Evolutionary conservation across 257 asterid species (phyloP), one percentile per base, ranked within the genome.

Genomic region (Solanum bulbocastanum): DNA sequence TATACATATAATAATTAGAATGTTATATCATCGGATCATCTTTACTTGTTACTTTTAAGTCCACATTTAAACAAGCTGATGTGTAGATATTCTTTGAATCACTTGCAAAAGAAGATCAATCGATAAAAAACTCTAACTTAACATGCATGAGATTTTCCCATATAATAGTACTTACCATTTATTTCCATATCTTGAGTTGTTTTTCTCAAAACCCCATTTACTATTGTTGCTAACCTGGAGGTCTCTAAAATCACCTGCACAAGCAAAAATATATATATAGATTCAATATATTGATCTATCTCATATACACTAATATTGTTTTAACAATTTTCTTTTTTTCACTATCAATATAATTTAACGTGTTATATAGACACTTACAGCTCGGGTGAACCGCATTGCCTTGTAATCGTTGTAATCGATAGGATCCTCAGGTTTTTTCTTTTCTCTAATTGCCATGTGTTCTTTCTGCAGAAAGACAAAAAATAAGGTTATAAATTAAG

Each of bases 381-480:
- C 94, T 32, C 98, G 98, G 46, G 99, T 97, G 89, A 97, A 96
- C 27, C 93, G 94, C 99, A 97, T 97, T 66, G 96, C 92, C 88
- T 93, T 96, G 92, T 93, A 97, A 94, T 97, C 99, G 30, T 92
- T 92, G 87, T 94, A 96, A 88, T 92, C 92, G 71, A 97, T 93
- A 84, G 98, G 96, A 88, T 97, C 99, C 89, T 94, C 94, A n/a
- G 97, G 93, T 62, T 87, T 90, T 84, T 97, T 96, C 88, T 91
- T 94, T 42, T 88, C 94, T 90, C 99, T 91, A 74, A 97, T 97
- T 13, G 98, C 94, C 93, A 89, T 91, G 86, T 97, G 99, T 89
- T 97, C 94, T 84, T 91, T 89, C 93, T 91, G 87, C 78, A 90
- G 1, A 75, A 52, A 36, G 39, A 60, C 30, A 81, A 71, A 71